Conservation (phyloP, 768 basidiomycete species). For the Amanita fuliginea region DNA sequence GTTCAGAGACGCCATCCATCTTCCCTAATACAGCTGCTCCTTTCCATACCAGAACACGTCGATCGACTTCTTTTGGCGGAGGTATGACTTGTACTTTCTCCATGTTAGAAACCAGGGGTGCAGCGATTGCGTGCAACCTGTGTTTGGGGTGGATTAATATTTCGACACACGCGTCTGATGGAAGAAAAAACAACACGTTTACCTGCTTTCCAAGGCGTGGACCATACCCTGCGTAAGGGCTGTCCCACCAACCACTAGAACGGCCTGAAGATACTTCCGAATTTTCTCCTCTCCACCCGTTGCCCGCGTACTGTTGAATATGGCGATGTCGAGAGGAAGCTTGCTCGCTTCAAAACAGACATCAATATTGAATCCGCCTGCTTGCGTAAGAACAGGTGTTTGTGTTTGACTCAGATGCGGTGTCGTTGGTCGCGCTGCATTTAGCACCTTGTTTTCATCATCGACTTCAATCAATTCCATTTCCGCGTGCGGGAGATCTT, state of each 20-base stretch:
- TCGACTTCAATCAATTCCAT: slow-evolving; percentile 40
- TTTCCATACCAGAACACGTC: slow-evolving; percentile 87
- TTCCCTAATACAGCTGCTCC: slow-evolving; percentile 86
- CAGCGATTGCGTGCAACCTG: slow-evolving; percentile 76
- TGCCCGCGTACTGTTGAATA: slow-evolving; percentile 85
- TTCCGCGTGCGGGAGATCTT: slow-evolving; percentile 10
- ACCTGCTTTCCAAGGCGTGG: slow-evolving; percentile 85
- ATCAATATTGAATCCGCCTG: slow-evolving; percentile 53
- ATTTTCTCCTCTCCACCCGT: slow-evolving; percentile 84
- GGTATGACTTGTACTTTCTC: slow-evolving; percentile 87
- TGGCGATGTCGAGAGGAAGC: slow-evolving; percentile 84
- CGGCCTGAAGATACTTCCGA: slow-evolving; percentile 78
- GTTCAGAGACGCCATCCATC: slow-evolving; percentile 81
- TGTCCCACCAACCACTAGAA: slow-evolving; percentile 81
- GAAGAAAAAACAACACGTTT: neutral
- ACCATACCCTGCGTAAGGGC: slow-evolving; percentile 74
- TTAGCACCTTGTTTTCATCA: slow-evolving; percentile 26
- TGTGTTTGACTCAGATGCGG: slow-evolving; percentile 11
- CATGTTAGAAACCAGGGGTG: slow-evolving; percentile 73
- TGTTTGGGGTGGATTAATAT: too few relatives aligned
- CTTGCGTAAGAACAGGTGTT: slow-evolving; percentile 19
- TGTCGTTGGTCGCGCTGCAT: slow-evolving; percentile 14
- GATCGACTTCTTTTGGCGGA: slow-evolving; percentile 91
- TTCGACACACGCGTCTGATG: neutral
- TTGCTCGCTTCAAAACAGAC: slow-evolving; percentile 80